Conservation (phyloP, 768 basidiomycete genomes). For the Paxillus rubicundulus region DNA sequence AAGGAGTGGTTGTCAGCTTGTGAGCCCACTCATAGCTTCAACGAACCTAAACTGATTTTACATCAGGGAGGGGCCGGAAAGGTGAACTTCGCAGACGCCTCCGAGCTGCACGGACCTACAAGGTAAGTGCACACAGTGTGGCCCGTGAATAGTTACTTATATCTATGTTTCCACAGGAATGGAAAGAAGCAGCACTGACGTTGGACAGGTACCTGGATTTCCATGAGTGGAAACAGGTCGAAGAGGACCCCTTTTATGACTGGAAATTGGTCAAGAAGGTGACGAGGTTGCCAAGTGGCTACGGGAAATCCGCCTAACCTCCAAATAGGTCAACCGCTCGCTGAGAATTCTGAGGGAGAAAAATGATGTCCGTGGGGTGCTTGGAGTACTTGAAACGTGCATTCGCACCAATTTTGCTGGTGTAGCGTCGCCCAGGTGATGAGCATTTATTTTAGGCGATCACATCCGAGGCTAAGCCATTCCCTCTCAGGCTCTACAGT, state of each 20-base stretch:
- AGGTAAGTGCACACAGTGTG: slow-evolving; percentile 40
- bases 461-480: slow-evolving; percentile 4
- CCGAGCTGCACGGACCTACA: slow-evolving; percentile 70
- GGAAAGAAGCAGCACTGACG: slow-evolving; percentile 77
- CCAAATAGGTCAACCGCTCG: slow-evolving; percentile 67
- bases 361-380: slow-evolving; percentile 79
- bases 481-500: slow-evolving; percentile 70
- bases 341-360: slow-evolving; percentile 66
- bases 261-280: slow-evolving; percentile 84
- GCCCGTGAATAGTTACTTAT: not conserved
- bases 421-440: slow-evolving; percentile 75
- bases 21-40: slow-evolving; percentile 32
- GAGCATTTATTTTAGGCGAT: not conserved
- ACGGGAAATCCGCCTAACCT: not conserved
- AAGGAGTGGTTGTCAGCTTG: slow-evolving; percentile 94
- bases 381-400: slow-evolving; percentile 90
- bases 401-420: slow-evolving; percentile 92
- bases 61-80: slow-evolving; percentile 79
- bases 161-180: slow-evolving; percentile 51
- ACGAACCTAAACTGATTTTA: slow-evolving; percentile 1
- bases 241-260: slow-evolving; percentile 91
- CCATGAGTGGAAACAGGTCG: slow-evolving; percentile 84
- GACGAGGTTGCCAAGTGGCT: not conserved
- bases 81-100: slow-evolving; percentile 73
- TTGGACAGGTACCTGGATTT: slow-evolving; percentile 85